phyloP scores from a whole-genome alignment of 1,284 basidiomycete species.

The Ustilago tritici region DNA sequence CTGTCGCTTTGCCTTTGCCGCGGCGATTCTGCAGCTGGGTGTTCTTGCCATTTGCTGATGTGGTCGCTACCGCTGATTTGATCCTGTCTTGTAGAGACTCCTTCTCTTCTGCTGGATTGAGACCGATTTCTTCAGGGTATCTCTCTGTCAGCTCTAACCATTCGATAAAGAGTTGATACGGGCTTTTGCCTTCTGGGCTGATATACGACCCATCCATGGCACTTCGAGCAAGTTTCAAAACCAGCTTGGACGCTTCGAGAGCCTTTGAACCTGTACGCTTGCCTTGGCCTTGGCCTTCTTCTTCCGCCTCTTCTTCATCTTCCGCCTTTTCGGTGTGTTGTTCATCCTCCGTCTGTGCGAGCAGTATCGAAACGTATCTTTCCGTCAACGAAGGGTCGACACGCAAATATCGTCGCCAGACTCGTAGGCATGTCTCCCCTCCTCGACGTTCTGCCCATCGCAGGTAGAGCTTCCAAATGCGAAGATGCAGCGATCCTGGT shows the following conservation, averaged over 20 bases:
- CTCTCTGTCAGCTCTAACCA: conserved; percentile 93
- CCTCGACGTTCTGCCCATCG: conserved; percentile 88
- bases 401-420: conserved; percentile 90
- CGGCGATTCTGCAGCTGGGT: conserved; percentile 72
- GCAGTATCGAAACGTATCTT: conserved; percentile 62
- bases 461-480: conserved; percentile 95
- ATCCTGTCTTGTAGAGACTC: conserved; percentile 4
- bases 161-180: conserved; percentile 91
- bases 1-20: conserved; percentile 14
- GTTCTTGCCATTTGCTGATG: conserved; percentile 10
- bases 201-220: conserved; percentile 85
- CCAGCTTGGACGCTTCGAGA: conserved; percentile 90
- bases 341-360: conserved; percentile 49
- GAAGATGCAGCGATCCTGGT: conserved; percentile 90
- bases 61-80: neutral
- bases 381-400: conserved; percentile 70
- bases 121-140: conserved; percentile 90
- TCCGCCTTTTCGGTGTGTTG: conserved; percentile 44
- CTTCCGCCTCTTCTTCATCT: conserved; percentile 23
- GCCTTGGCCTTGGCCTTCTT: neutral
- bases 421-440: conserved; percentile 84
- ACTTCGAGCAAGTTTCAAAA: conserved; percentile 84
- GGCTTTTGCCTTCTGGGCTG: conserved; percentile 92
- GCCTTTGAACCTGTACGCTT: conserved; percentile 72
- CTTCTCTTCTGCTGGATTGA: conserved; percentile 78